Base-by-base conservation (phyloP, 176 grass and related monocot genomes). In the Raddia distichophylla region DNA sequence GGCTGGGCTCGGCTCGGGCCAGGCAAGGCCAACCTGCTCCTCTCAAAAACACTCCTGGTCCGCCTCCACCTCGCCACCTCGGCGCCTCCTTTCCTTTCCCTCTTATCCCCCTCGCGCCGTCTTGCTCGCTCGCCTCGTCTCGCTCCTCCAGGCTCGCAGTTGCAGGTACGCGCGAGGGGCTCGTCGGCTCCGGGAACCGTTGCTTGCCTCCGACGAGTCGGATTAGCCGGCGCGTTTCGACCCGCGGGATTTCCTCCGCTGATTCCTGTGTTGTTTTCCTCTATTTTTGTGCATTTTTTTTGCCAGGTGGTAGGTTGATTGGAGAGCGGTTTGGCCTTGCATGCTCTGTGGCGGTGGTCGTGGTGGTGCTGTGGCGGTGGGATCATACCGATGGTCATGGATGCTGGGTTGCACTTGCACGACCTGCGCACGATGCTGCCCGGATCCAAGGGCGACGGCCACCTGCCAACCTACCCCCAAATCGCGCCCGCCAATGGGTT, bases 301-400 rank as follows among this genome's bases (percentile, higher is more conserved):
- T 33, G 14, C 57, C 49, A 85, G 87, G 82, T 80, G 12, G 77
- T 33, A 62, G 63, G 40, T 63, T 27, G 53, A 55, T 46, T 42
- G 55, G 56, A 50, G 56, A 50, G 22, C 60, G 15, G 46, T 49
- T 7, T 46, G n/a, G 43, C 35, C 32, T 40, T 69, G 78, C 62
- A 84, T 79, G 53, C 68, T 20, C 68, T 74, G 44, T 10, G 80
- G 74, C 45, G 76, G 74, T 3, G 62, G 51, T 46, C 48, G 10
- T 58, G 50, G n/a, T 45, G 55, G 19, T 84, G 19, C 20, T 37
- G 45, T 27, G 69, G 44, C 5, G 61, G 34, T 3, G 53, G 47
- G 16, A 51, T 18, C 78, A 82, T 50, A 71, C 74, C 86, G 66
- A 91, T 91, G 89, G 67, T 77, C 79, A 94, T 91, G 92, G 92